A percentile compares a stretch with the other conserved stretches of the same genome.
phyloP scores from a whole-genome alignment of 2,329 filamentous ascomycete genomes.

The Colletotrichum musicola region DNA sequence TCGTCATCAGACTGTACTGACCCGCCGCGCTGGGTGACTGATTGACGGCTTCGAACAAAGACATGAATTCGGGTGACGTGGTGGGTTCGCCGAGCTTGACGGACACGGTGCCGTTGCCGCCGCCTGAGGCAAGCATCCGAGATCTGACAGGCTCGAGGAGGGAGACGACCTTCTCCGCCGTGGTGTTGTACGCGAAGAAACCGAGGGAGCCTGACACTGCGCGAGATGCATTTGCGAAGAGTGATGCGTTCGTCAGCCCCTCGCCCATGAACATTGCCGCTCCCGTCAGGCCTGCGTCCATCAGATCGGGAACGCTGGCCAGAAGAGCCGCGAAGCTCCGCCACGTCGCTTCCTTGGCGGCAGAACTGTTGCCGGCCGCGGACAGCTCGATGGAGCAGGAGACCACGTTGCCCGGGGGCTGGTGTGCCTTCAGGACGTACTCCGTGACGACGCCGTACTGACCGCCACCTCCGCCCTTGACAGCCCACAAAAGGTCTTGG shows the following conservation, averaged over 20 bases:
- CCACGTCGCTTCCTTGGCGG: slow-evolving; percentile 20
- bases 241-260: not conserved
- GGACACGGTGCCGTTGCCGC: slow-evolving; percentile 21
- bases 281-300: slow-evolving; percentile 20
- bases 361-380: not conserved
- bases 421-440: slow-evolving; percentile 25
- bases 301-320: slow-evolving; percentile 20
- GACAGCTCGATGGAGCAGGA: slow-evolving; percentile 11
- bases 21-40: not conserved
- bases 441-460: slow-evolving; percentile 63
- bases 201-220: slow-evolving; percentile 14
- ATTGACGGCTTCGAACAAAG: slow-evolving; percentile 29
- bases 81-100: slow-evolving; percentile 14
- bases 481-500: slow-evolving; percentile 68
- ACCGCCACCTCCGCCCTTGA: slow-evolving; percentile 65
- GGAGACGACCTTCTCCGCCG: slow-evolving; percentile 2
- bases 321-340: slow-evolving; percentile 10
- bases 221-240: not conserved
- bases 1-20: slow-evolving; percentile 25
- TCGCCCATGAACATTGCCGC: slow-evolving; percentile 6
- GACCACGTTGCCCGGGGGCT: slow-evolving; percentile 23
- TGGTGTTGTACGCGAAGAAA: slow-evolving; percentile 27
- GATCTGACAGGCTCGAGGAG: slow-evolving; percentile 19
- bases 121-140: slow-evolving; percentile 12
- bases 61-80: slow-evolving; percentile 16